Base-by-base conservation (phyloP, 805 yeast genomes). In the Soucietia sequanensis region DNA sequence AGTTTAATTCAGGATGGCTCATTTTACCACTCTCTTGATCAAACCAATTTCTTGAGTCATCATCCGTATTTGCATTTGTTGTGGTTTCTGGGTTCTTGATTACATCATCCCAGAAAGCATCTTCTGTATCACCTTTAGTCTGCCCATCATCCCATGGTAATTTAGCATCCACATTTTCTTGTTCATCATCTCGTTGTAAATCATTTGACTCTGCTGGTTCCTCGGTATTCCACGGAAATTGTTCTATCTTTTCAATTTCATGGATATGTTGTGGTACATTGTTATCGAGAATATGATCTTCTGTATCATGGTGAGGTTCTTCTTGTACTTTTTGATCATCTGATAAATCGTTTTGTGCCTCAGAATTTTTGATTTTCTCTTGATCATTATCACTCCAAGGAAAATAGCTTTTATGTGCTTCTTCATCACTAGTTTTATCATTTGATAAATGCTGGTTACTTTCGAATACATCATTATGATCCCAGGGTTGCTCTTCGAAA, bases 81-180 rank as follows among this genome's bases (percentile, higher is more conserved):
- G n/a, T n/a, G n/a, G n/a, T n/a, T n/a, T n/a, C n/a, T n/a, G n/a
- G n/a, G n/a, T n/a, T n/a, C n/a, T n/a, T n/a, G n/a, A n/a, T n/a
- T n/a, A n/a, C n/a, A n/a, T n/a, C n/a, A n/a, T n/a, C n/a, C n/a
- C n/a, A n/a, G n/a, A n/a, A n/a, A n/a, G 5, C 9, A n/a, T 23
- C n/a, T n/a, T n/a, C n/a, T n/a, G n/a, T n/a, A n/a, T 21, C 16
- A 8, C 8, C 16, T 19, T 25, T 16, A 8, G 18, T 13, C 15
- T 19, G 15, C 7, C 20, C 27, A 15, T 34, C 22, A 30, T 42
- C 46, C 46, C 43, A 39, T 3, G 46, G 46, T 6, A 38, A 16
- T 18, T 23, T 27, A 14, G 28, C 18, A 15, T 23, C 25, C 20
- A n/a, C n/a, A n/a, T n/a, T n/a, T n/a, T n/a, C n/a, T n/a, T n/a